Evolutionary conservation across 169 alveolate species (phyloP), one percentile per base, ranked within the genome.

Genomic region (Plasmodium inui): DNA sequence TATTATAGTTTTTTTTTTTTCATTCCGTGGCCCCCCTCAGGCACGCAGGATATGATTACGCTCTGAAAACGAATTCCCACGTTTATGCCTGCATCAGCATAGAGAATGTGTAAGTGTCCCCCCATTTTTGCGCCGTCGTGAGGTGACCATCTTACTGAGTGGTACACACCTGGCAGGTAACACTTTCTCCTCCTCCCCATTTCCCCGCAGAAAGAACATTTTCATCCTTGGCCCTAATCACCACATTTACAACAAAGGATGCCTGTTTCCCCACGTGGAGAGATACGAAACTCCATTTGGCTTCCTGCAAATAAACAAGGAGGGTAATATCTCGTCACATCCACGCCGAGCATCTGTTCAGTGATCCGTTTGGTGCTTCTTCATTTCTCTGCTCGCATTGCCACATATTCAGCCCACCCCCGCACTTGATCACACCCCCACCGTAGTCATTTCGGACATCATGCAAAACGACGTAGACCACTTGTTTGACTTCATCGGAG

Each of bases 171-270:
- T 61, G 3, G 6, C 55, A 44, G n/a, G 74, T 61, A 19, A 61
- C 74, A 61, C 74, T n/a, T 5, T 5, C 28, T 19, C 26, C 74
- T 19, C 10, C 14, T 46, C 46, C 14, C 28, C 14, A 57, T 32
- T 61, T 82, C 57, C 84, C 74, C 57, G 73, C 93, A 97, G 97
- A 50, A 92, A 93, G 83, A 96, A 98, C 78, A 98, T 98, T 0
- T 98, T 98, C 95, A 88, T 98, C 9, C 96, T 98, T 14, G 99
- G 99, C 2, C 99, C 99, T 3, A 98, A 99, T 80, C 99, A 98
- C 96, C 98, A 98, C 86, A 96, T 95, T 44, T 96, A 96, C 91
- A 84, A 98, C 46, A 95, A 96, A 28, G 98, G 98, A 3, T 97
- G 99, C 88, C 99, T 98, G 44, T 89, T 98, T 72, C 97, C 93